These are phyloP conservation scores for Pichia cephalocereana DNA, from an alignment of 805 yeast species.

Conservation along the genomic window DNA sequence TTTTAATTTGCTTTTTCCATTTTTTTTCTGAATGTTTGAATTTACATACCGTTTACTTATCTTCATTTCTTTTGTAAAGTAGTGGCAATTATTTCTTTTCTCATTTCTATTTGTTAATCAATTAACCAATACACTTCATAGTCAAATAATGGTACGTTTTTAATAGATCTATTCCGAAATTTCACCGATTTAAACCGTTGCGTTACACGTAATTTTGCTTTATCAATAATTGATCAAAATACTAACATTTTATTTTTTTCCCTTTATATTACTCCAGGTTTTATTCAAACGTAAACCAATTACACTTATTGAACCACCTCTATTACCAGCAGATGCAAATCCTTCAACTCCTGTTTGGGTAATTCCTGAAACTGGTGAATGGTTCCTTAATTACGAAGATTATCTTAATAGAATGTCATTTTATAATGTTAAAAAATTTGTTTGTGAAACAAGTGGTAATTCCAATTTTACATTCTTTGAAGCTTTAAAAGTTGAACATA, in stretches of 20 bases:
- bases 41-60: too few relatives aligned
- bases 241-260: neutral
- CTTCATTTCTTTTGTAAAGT: too few relatives aligned
- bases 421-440: constrained; percentile 68
- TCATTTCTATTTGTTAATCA: too few relatives aligned
- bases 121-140: too few relatives aligned
- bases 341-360: constrained; percentile 61
- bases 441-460: constrained; percentile 93
- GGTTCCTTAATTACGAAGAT: constrained; percentile 71
- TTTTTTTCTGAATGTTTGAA: too few relatives aligned
- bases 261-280: constrained; percentile 37
- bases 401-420: constrained; percentile 66
- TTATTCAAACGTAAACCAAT: constrained; percentile 69
- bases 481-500: constrained; percentile 70
- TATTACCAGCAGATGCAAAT: constrained; percentile 44
- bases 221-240: neutral
- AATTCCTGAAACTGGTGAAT: constrained; percentile 81
- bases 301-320: constrained; percentile 44
- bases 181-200: too few relatives aligned
- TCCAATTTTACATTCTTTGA: constrained; percentile 86
- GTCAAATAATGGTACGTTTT: too few relatives aligned
- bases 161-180: too few relatives aligned
- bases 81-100: too few relatives aligned
- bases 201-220: too few relatives aligned
- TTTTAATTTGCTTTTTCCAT: too few relatives aligned